phyloP scores from a whole-genome alignment of 306 rosid species.

The Albizia julibrissin region DNA sequence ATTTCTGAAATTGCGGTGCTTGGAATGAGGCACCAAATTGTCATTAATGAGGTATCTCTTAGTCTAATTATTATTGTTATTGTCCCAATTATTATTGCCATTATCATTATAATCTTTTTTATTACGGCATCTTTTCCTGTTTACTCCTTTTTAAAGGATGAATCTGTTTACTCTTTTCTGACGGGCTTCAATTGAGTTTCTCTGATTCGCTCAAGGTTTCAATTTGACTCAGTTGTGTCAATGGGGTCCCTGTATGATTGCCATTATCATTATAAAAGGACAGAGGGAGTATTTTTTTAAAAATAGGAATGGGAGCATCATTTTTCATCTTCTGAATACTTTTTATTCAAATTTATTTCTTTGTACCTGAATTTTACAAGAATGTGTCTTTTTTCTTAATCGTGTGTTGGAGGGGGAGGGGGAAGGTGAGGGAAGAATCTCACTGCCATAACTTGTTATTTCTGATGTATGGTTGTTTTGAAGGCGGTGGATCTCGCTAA shows the following conservation, averaged over 20 bases:
- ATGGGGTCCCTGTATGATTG: not conserved
- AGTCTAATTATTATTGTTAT: not conserved
- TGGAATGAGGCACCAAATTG: conserved; percentile 78
- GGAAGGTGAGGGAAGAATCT: too few species aligned
- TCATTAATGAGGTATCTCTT: conserved; percentile 80
- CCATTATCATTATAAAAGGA: not conserved
- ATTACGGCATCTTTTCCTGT: not conserved
- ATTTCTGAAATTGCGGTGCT: conserved; percentile 81
- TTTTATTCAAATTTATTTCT: too few species aligned
- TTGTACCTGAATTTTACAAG: too few species aligned
- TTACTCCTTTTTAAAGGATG: not conserved
- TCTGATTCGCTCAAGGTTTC: not conserved
- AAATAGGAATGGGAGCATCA: too few species aligned
- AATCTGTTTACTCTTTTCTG: not conserved
- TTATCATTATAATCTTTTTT: not conserved
- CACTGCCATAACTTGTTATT: not conserved
- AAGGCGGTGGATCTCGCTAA: conserved; percentile 95
- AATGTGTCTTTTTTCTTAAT: too few species aligned
- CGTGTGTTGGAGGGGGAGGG: too few species aligned
- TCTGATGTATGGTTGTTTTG: conserved; percentile 36
- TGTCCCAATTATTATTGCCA: not conserved
- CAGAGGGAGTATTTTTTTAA: too few species aligned
- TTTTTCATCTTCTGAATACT: too few species aligned
- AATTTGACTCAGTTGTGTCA: not conserved
- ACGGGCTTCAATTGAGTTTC: not conserved